Evolutionary conservation across 768 basidiomycete species (phyloP), one percentile per base, ranked within the genome.

Genomic region (Psilocybe azurescens): DNA sequence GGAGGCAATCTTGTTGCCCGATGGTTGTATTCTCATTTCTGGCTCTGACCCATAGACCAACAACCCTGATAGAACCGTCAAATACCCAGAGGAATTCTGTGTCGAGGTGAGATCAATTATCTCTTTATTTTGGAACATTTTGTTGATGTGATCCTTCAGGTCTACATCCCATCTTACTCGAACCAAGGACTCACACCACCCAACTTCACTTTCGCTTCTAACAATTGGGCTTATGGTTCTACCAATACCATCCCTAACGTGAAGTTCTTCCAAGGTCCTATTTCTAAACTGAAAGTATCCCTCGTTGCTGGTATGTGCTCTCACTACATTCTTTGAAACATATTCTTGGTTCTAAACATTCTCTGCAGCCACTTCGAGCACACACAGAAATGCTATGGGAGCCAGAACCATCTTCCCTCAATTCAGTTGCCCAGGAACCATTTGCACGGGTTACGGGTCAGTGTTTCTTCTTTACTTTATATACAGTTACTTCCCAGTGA

Each of bases 361-460:
- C 16, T 53, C 52, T 24, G 38, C 60, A 88, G 90, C 89, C 3
- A 83, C 84, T 0, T 91, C 91, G 29, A 90, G 88, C 59, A 91
- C 89, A 0, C 90, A 91, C 69, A 90, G 90, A 10, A 93, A 92
- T 66, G 75, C 85, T 0, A 92, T 93, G 89, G 89, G 89, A 1
- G 83, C 84, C 1, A 81, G 89, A 57, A 86, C 84, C 1, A 75
- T 93, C 67, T 92, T 93, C 79, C 89, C 94, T 3, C 83, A 80
- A 14, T 89, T 94, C 72, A 78, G 83, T 6, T 90, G 87, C 72
- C 68, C 81, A 1, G 92, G 89, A 14, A 88, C 83, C 52, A 86
- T 84, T 1, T 90, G 95, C 68, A 89, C 88, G n/a, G n/a, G n/a
- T n/a, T n/a, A n/a, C n/a, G n/a, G n/a, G n/a, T n/a, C n/a, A n/a